A percentile compares a stretch with the other conserved stretches of the same genome.
Evolutionary conservation across 495 filamentous ascomycete species (phyloP).

Genomic region (Tuber microsphaerosporum): DNA sequence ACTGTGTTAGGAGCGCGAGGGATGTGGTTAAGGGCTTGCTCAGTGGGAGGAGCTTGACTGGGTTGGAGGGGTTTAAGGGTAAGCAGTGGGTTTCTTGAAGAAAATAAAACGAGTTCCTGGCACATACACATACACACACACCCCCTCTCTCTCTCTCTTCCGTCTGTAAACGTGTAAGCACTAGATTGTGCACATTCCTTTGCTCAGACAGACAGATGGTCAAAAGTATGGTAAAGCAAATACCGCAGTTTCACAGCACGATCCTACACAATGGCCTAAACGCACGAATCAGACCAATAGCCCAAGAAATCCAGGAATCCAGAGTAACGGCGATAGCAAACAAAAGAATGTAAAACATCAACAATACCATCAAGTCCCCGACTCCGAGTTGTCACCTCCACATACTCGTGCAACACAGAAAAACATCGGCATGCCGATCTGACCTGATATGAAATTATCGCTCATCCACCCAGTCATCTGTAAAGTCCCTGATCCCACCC

Average conservation of each 20-base stretch:
- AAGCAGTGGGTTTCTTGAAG: not conserved
- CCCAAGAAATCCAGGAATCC: not conserved
- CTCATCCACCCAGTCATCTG: not conserved
- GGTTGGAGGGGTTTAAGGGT: slow-evolving; percentile 39
- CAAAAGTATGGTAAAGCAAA: not conserved
- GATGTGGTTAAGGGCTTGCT: slow-evolving; percentile 44
- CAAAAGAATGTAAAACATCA: not conserved
- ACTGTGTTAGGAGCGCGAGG: slow-evolving; percentile 54
- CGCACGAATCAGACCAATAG: not conserved
- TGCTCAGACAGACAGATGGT: not conserved
- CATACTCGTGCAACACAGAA: not conserved
- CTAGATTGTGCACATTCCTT: not conserved
- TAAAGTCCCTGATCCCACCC: not conserved
- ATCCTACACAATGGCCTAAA: not conserved
- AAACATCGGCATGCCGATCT: not conserved
- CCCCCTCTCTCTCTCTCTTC: not conserved
- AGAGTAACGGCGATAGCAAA: slow-evolving; percentile 1
- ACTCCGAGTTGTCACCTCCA: not conserved
- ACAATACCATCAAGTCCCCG: not conserved
- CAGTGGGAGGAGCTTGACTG: slow-evolving; percentile 26
- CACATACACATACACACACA: not conserved
- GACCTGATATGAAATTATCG: not conserved
- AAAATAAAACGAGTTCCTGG: not conserved
- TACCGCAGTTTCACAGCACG: not conserved
- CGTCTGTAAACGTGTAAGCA: not conserved